Evolutionary conservation across 2,329 filamentous ascomycete species (phyloP).

Genomic region (Bipolaris cookei): DNA sequence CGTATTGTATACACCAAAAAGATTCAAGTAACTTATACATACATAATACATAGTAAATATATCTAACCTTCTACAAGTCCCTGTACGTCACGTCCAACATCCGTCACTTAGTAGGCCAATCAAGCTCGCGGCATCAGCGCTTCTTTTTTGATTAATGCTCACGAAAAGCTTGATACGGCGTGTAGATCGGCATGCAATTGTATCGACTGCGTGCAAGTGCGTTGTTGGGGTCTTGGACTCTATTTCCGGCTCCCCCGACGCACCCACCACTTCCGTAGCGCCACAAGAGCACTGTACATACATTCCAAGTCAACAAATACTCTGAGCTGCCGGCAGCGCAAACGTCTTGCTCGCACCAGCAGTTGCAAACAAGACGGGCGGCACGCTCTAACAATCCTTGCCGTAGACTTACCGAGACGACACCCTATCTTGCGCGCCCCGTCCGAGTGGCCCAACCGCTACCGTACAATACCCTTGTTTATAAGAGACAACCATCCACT

Average conservation of each 20-base stretch:
- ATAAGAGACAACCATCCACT: conserved; percentile 28
- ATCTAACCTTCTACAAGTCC: too few species aligned
- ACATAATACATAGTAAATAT: too few species aligned
- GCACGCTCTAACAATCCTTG: not conserved
- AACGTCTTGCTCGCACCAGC: conserved; percentile 12
- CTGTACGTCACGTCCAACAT: not conserved
- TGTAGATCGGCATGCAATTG: too few species aligned
- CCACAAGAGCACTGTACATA: not conserved
- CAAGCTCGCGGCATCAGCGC: too few species aligned
- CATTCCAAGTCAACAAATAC: conserved; percentile 10
- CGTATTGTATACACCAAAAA: too few species aligned
- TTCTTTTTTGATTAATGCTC: too few species aligned
- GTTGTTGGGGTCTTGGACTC: not conserved
- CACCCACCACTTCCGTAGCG: not conserved
- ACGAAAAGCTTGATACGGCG: not conserved
- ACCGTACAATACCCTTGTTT: conserved; percentile 8
- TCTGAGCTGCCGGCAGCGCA: conserved; percentile 24
- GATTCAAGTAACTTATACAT: too few species aligned
- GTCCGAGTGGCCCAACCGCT: conserved; percentile 9
- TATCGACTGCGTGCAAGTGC: not conserved
- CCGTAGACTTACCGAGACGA: not conserved
- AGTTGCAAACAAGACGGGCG: not conserved
- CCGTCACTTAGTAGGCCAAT: too few species aligned
- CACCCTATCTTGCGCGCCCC: conserved; percentile 12
- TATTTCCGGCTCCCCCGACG: not conserved